These are phyloP conservation scores for Alectoria sarmentosa DNA, from an alignment of 495 filamentous ascomycete species.

Conservation along the genomic window DNA sequence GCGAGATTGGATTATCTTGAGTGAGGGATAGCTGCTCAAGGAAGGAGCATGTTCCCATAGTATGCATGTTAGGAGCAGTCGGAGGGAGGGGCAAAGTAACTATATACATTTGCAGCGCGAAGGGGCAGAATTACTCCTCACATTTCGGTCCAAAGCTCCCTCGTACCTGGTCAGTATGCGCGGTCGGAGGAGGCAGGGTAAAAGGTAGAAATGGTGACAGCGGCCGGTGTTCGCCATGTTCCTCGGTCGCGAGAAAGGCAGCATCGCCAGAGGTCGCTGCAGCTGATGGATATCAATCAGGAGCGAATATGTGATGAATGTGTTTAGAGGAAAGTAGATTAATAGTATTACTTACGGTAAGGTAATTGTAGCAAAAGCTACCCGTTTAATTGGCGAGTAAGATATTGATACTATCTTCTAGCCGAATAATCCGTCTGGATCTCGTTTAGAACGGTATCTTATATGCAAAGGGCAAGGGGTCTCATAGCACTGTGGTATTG, in stretches of 20 bases:
- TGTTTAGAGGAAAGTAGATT: no score
- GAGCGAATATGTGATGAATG: neutral
- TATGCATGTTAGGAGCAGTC: neutral
- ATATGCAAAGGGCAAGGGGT: no score
- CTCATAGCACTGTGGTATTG: no score
- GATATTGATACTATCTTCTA: no score
- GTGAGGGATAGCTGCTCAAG: neutral
- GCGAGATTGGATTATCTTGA: slow-evolving; percentile 23
- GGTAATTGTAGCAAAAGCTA: no score
- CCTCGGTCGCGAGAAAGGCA: neutral
- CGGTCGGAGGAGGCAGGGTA: neutral
- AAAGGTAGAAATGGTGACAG: neutral
- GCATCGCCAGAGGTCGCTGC: slow-evolving; percentile 15
- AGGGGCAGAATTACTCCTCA: slow-evolving; percentile 19
- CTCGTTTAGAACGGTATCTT: no score
- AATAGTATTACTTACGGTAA: no score
- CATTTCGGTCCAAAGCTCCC: no score
- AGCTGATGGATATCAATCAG: neutral
- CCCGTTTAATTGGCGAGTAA: no score
- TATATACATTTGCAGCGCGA: neutral
- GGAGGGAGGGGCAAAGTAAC: neutral
- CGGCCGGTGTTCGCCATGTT: slow-evolving; percentile 19
- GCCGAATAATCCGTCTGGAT: no score
- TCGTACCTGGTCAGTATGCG: no score
- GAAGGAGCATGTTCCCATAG: neutral